Conservation (phyloP, 2,329 filamentous ascomycete genomes). For the Elsinoe perseae region DNA sequence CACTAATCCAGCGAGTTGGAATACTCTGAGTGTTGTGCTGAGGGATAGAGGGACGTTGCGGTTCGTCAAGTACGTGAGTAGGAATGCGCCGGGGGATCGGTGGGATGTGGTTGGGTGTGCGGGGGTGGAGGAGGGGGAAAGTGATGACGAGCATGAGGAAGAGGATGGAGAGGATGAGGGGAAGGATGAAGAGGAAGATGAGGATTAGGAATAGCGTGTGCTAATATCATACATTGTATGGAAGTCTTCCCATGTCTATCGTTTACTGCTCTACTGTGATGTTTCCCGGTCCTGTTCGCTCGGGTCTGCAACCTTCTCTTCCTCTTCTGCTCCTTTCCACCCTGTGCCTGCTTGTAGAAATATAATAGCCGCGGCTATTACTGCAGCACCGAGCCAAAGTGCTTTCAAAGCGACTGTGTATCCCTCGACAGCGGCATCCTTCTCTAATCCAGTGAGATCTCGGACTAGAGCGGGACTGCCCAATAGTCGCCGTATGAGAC, state of each 20-base stretch:
- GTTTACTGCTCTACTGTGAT: background rate
- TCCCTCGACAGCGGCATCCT: conserved; percentile 43
- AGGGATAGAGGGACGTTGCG: conserved; percentile 77
- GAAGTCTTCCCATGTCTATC: background rate
- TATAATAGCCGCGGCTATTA: conserved; percentile 42
- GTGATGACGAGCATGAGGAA: conserved; percentile 43
- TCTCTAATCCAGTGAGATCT: conserved; percentile 42
- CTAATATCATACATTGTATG: no score
- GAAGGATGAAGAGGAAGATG: conserved; percentile 35
- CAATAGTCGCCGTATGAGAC: conserved; percentile 48
- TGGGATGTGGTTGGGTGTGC: conserved; percentile 84
- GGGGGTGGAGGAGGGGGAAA: conserved; percentile 49
- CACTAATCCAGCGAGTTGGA: conserved; percentile 68
- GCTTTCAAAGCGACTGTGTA: conserved; percentile 49
- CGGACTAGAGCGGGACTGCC: conserved; percentile 52
- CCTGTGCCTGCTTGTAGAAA: conserved; percentile 52
- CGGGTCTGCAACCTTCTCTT: conserved; percentile 13
- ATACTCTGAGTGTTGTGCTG: conserved; percentile 82
- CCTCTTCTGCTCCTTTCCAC: conserved; percentile 37
- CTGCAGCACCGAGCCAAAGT: conserved; percentile 47
- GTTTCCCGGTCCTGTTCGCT: background rate
- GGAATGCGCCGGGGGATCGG: conserved; percentile 72
- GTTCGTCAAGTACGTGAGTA: conserved; percentile 94
- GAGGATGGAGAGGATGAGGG: conserved; percentile 21
- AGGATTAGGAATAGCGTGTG: conserved; percentile 3